Evolutionary conservation across 1,284 basidiomycete genomes (phyloP).

Genomic region (Ustilago esculenta): DNA sequence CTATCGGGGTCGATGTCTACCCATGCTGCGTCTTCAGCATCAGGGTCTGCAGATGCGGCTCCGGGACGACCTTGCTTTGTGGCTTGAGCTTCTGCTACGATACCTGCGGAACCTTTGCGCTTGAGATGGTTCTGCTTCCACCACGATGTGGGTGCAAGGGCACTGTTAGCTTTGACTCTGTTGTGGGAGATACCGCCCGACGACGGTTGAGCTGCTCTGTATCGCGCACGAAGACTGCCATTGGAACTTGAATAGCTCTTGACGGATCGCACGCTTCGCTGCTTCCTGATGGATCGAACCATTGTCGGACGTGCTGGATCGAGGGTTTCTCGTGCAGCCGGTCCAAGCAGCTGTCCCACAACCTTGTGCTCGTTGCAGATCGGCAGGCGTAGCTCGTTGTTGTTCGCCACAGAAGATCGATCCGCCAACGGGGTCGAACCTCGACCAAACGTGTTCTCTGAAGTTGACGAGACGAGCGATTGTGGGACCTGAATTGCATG

Average conservation of each 20-base stretch:
- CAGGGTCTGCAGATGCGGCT: background rate
- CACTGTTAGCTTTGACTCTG: background rate
- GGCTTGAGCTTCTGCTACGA: constrained; percentile 6
- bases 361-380: too few relatives aligned
- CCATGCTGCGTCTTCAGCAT: constrained; percentile 5
- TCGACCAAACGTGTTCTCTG: too few relatives aligned
- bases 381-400: too few relatives aligned
- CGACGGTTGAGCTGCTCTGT: background rate
- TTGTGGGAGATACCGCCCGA: background rate
- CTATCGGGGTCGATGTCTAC: constrained; percentile 3
- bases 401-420: too few relatives aligned
- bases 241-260: constrained; percentile 10
- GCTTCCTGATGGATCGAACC: background rate
- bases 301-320: constrained; percentile 2
- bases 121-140: constrained; percentile 23
- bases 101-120: constrained; percentile 16
- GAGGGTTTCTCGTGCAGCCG: background rate
- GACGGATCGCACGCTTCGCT: constrained; percentile 1
- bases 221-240: constrained; percentile 7
- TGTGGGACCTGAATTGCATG: too few relatives aligned
- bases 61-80: constrained; percentile 8
- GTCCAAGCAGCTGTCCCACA: too few relatives aligned
- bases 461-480: too few relatives aligned
- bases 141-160: background rate
- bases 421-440: too few relatives aligned